These are phyloP conservation scores for Saksenaea vasiformis DNA, from an alignment of 371 early-diverging fungal genomes.

Conservation along the genomic window DNA sequence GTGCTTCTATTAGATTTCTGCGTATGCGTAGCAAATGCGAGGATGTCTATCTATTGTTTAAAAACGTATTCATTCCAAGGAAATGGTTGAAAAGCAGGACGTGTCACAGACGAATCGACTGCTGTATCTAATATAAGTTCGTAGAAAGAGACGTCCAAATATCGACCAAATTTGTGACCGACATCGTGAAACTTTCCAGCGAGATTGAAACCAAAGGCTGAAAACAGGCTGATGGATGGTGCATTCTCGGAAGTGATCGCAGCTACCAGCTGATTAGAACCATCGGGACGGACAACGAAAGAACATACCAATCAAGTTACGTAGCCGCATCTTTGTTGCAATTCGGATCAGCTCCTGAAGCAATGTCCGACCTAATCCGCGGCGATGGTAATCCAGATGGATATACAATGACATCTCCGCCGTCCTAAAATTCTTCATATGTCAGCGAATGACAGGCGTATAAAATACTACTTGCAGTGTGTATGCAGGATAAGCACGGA, in stretches of 20 bases:
- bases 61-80: constrained; percentile 34
- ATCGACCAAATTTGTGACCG: constrained; percentile 51
- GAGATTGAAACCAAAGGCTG: constrained; percentile 31
- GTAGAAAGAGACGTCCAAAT: constrained; percentile 40
- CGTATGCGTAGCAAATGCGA: too few species aligned
- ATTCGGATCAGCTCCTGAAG: constrained; percentile 37
- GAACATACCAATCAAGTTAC: constrained; percentile 32
- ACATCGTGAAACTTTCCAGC: constrained; percentile 37
- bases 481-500: constrained; percentile 43
- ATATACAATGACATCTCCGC: constrained; percentile 51
- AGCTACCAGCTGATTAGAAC: constrained; percentile 16
- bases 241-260: constrained; percentile 47
- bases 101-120: constrained; percentile 9
- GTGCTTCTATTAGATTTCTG: too few species aligned
- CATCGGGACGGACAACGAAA: not conserved
- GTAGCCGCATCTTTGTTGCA: constrained; percentile 33
- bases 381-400: constrained; percentile 39
- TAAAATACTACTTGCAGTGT: constrained; percentile 32
- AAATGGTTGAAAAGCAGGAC: constrained; percentile 32
- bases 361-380: constrained; percentile 39
- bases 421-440: constrained; percentile 22
- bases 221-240: constrained; percentile 35
- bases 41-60: not conserved
- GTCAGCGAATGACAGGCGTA: not conserved
- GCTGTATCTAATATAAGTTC: constrained; percentile 32